phyloP scores from a whole-genome alignment of 768 basidiomycete genomes.

The Candolleomyces aberdarensis region DNA sequence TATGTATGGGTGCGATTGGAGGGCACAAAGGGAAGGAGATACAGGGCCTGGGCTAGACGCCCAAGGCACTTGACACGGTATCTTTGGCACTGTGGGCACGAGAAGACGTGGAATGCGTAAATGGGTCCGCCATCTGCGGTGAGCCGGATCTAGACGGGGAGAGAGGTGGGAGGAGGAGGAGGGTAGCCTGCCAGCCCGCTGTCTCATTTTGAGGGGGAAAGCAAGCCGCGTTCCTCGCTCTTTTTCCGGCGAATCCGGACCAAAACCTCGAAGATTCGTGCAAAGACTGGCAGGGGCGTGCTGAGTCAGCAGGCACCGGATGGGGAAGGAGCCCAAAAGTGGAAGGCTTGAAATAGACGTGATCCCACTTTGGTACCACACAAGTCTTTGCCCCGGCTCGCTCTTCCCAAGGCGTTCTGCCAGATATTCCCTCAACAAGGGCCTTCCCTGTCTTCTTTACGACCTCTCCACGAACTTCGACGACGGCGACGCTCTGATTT shows the following conservation, averaged over 20 bases:
- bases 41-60: neutral
- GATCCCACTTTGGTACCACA: conserved; percentile 28
- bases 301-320: neutral
- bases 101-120: neutral
- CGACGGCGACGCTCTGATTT: conserved; percentile 47
- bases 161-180: no score
- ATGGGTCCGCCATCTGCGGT: neutral
- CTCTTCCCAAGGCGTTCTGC: conserved; percentile 10
- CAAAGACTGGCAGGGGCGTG: neutral
- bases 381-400: conserved; percentile 25
- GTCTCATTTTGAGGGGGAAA: no score
- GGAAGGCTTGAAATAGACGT: conserved; percentile 29
- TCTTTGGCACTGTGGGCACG: no score
- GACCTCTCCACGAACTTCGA: conserved; percentile 57
- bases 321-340: conserved; percentile 9
- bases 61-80: neutral
- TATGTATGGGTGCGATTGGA: neutral
- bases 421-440: conserved; percentile 23
- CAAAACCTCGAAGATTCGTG: neutral
- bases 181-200: no score
- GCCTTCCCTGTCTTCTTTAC: conserved; percentile 46
- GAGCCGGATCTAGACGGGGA: no score
- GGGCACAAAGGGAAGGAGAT: neutral
- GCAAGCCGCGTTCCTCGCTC: no score
- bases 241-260: no score